These are phyloP conservation scores for Jacaranda copaia DNA, from an alignment of 257 asterid species.

Conservation along the genomic window DNA sequence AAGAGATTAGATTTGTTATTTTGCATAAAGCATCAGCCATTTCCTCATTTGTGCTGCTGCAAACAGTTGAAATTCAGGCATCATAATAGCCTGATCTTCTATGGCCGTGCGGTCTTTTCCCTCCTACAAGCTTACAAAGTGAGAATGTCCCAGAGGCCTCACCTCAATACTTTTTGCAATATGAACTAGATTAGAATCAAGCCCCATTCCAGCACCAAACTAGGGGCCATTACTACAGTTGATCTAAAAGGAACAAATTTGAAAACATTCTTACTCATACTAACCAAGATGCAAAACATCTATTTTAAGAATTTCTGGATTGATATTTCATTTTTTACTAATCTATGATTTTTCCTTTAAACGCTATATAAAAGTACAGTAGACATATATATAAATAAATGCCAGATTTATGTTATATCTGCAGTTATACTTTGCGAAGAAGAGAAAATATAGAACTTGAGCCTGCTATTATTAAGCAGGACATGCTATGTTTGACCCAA, in stretches of 20 bases:
- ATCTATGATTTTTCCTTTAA: background rate
- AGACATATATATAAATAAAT: background rate
- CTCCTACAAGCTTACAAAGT: too few relatives aligned
- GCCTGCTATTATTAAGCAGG: background rate
- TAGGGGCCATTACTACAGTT: background rate
- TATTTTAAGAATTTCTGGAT: background rate
- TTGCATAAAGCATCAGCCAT: too few relatives aligned
- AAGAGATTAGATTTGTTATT: too few relatives aligned
- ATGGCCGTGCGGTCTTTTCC: background rate
- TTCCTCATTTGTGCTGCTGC: too few relatives aligned
- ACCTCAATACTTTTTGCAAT: background rate
- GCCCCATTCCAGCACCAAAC: background rate
- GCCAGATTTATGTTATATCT: background rate
- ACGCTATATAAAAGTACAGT: background rate
- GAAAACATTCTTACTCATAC: slow-evolving; percentile 1
- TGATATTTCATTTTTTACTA: background rate
- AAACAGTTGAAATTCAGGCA: too few relatives aligned
- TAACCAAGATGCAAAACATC: background rate
- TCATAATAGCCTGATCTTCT: background rate
- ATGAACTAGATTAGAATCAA: background rate
- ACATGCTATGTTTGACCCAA: slow-evolving; percentile 1
- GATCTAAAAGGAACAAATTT: background rate
- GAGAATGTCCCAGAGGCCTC: background rate
- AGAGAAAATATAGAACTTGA: background rate
- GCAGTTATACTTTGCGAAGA: background rate